Conservation (phyloP, 208 protist genomes). For the Trypanosomatidae sp. region DNA sequence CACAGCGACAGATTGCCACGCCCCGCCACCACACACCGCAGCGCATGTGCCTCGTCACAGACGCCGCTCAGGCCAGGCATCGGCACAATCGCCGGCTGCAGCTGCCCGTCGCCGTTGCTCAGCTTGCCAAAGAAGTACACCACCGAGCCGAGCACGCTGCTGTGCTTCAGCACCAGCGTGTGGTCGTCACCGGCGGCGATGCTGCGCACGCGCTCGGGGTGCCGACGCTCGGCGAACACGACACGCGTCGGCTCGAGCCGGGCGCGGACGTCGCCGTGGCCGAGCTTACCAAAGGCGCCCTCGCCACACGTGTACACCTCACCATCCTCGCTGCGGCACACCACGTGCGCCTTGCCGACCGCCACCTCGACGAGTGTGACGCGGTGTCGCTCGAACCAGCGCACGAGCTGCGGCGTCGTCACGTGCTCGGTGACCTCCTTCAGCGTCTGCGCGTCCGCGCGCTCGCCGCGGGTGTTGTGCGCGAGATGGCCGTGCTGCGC, state of each 20-base stretch:
- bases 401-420: constrained; percentile 20
- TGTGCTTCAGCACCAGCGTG: constrained; percentile 57
- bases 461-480: constrained; percentile 49
- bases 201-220: constrained; percentile 23
- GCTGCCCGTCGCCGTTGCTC: constrained; percentile 39
- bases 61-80: constrained; percentile 7
- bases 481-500: constrained; percentile 57
- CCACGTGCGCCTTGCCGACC: constrained; percentile 38
- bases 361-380: constrained; percentile 48
- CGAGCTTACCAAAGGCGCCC: constrained; percentile 59
- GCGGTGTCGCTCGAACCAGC: constrained; percentile 61
- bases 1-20: constrained; percentile 26
- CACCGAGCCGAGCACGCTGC: constrained; percentile 30
- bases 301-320: constrained; percentile 72
- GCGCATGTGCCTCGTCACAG: not conserved
- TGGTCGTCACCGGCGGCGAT: constrained; percentile 69
- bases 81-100: constrained; percentile 26
- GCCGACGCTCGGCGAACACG: constrained; percentile 35
- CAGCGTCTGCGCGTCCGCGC: constrained; percentile 36
- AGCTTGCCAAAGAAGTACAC: constrained; percentile 73
- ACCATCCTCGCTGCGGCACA: constrained; percentile 27
- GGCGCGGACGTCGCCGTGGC: constrained; percentile 20
- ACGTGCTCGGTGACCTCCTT: constrained; percentile 36
- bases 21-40: constrained; percentile 26
- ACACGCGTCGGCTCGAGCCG: constrained; percentile 36